Base-by-base conservation (phyloP, 495 filamentous ascomycete genomes). In the Aspergillus kassunensis region DNA sequence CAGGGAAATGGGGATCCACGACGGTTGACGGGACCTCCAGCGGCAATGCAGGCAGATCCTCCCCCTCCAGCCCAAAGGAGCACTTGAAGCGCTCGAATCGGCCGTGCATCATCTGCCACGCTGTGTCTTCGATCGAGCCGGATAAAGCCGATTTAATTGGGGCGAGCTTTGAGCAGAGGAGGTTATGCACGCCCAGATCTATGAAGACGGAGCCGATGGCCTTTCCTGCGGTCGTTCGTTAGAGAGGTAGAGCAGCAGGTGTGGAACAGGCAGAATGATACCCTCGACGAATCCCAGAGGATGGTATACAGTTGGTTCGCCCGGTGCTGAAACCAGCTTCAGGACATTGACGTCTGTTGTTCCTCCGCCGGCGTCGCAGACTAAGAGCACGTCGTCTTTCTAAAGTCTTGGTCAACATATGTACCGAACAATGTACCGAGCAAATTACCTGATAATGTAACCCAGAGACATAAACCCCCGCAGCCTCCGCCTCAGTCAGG, bases 401-500 rank as follows among this genome's bases (percentile, higher is more conserved):
- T 51, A 43, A 2, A 21, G 24, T 0, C 1, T 15, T n/a, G n/a
- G 25, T 16, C 36, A 40, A n/a, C 8, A 7, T n/a, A 16, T 4
- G 8, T 13, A 27, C 10, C 4, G 29, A 20, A 31, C 24, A 27
- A 52, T 4, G 8, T 13, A 27, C 10, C 4, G 29, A 20, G 29
- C 24, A 27, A 52, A n/a, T 6, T 58, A 63, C 37, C 56, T 65
- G 25, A 58, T 69, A 67, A 50, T 65, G 58, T 39, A 73, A 68
- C 15, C 70, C 74, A 1, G 69, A 71, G 0, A 75, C 70, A 59
- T 78, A 76, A 1, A 85, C 81, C 11, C 84, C 84, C 7, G 83
- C 83, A 3, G 84, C 84, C 62, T 87, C 84, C 3, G 84, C 82
- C 60, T 87, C 84, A 0, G 84, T 87, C 23, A 87, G 62, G 13